Conservation (phyloP, 768 basidiomycete species). For the Mycena rebaudengoi region DNA sequence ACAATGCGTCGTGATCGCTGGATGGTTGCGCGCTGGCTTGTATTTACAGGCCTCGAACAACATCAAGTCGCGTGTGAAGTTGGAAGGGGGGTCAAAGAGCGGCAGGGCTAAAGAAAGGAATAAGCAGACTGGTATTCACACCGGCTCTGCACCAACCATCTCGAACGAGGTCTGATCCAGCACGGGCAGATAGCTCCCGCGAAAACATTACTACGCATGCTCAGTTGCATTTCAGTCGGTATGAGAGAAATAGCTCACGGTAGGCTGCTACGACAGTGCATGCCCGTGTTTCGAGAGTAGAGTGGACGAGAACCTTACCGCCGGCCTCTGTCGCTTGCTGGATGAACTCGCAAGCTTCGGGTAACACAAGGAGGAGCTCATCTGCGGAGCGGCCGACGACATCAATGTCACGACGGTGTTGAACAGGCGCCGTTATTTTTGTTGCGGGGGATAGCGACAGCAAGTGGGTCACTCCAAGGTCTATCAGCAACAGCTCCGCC, state of each 20-base stretch:
- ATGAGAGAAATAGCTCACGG: constrained; percentile 44
- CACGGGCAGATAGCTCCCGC: constrained; percentile 44
- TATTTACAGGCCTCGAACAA: constrained; percentile 53
- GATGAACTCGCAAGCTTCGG: constrained; percentile 56
- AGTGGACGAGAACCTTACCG: constrained; percentile 64
- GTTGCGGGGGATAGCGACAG: constrained; percentile 64
- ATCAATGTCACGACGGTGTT: constrained; percentile 53
- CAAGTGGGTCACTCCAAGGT: constrained; percentile 62
- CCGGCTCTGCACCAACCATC: constrained; percentile 43
- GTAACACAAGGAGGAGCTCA: constrained; percentile 54
- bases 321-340: constrained; percentile 47
- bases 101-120: constrained; percentile 51
- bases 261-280: constrained; percentile 63
- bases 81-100: constrained; percentile 58
- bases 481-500: constrained; percentile 57
- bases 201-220: constrained; percentile 54
- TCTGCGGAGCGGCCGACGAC: constrained; percentile 48
- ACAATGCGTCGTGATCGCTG: constrained; percentile 14
- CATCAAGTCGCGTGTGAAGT: constrained; percentile 57
- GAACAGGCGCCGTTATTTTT: constrained; percentile 43
- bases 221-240: constrained; percentile 8
- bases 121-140: not conserved
- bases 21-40: constrained; percentile 48
- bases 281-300: constrained; percentile 59
- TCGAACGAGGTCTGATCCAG: constrained; percentile 51